These are phyloP conservation scores for Centella asiatica DNA, from an alignment of 129 eudicot genomes.

Conservation along the genomic window DNA sequence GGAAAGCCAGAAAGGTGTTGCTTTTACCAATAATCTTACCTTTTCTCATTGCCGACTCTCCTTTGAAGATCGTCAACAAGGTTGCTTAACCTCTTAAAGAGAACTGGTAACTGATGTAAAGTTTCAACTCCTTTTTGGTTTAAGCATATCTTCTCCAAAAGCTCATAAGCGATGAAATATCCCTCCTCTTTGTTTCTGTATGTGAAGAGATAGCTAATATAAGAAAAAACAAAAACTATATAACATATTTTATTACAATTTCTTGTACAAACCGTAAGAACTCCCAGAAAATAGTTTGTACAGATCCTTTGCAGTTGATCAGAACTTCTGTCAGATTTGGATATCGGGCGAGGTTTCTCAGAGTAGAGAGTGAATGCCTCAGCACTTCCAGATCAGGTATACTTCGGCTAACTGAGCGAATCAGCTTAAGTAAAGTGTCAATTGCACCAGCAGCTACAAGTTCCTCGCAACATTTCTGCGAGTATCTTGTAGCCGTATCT, in stretches of 20 bases:
- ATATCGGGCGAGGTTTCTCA: slow-evolving; percentile 71
- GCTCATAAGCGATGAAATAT: slow-evolving; percentile 66
- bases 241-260: background rate
- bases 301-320: slow-evolving; percentile 34
- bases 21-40: slow-evolving; percentile 26
- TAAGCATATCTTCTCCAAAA: slow-evolving; percentile 50
- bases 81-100: slow-evolving; percentile 57
- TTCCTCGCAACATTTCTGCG: slow-evolving; percentile 78
- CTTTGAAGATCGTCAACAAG: slow-evolving; percentile 69
- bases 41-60: slow-evolving; percentile 62
- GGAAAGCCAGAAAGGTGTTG: background rate
- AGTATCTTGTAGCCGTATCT: slow-evolving; percentile 82
- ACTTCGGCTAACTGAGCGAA: slow-evolving; percentile 75
- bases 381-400: slow-evolving; percentile 85
- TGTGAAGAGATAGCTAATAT: background rate
- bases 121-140: slow-evolving; percentile 40
- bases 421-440: slow-evolving; percentile 45
- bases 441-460: slow-evolving; percentile 89
- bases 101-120: slow-evolving; percentile 34
- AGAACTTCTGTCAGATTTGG: slow-evolving; percentile 53
- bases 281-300: slow-evolving; percentile 61
- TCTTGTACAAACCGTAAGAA: slow-evolving; percentile 46
- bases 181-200: slow-evolving; percentile 86
- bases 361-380: slow-evolving; percentile 62
- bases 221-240: background rate